Evolutionary conservation across 257 asterid genomes (phyloP).

Genomic region (Perilla frutescens): DNA sequence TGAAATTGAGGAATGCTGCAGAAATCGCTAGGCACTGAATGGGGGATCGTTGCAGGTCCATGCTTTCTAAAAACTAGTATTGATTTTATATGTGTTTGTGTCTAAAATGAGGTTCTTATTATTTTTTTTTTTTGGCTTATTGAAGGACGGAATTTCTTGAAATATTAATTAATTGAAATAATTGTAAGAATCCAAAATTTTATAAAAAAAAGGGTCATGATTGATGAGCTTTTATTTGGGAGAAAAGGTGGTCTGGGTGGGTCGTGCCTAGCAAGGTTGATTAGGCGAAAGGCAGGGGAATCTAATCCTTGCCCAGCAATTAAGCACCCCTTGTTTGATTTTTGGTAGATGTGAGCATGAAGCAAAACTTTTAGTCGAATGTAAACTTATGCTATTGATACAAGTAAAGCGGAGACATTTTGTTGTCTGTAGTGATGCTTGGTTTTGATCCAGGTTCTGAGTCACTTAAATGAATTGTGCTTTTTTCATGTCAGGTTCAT

Average conservation of each 20-base stretch:
- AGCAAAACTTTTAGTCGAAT: slow-evolving; percentile 7
- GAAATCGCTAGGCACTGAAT: background rate
- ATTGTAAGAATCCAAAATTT: background rate
- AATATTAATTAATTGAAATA: no score
- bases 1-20: background rate
- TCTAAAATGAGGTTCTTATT: background rate
- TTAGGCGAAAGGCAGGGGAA: background rate
- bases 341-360: slow-evolving; percentile 7
- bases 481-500: slow-evolving; percentile 75
- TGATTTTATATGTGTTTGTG: background rate
- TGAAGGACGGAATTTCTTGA: no score
- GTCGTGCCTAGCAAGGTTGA: background rate
- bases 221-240: background rate
- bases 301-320: background rate
- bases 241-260: background rate
- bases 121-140: background rate
- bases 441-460: slow-evolving; percentile 18
- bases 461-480: slow-evolving; percentile 25
- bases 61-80: no score
- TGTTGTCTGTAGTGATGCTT: slow-evolving; percentile 1
- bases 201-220: background rate
- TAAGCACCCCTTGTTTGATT: background rate
- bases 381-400: background rate
- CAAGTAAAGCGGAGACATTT: background rate
- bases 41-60: background rate